These are phyloP conservation scores for Guillardia theta DNA, from an alignment of 78 protist species.

Conservation along the genomic window DNA sequence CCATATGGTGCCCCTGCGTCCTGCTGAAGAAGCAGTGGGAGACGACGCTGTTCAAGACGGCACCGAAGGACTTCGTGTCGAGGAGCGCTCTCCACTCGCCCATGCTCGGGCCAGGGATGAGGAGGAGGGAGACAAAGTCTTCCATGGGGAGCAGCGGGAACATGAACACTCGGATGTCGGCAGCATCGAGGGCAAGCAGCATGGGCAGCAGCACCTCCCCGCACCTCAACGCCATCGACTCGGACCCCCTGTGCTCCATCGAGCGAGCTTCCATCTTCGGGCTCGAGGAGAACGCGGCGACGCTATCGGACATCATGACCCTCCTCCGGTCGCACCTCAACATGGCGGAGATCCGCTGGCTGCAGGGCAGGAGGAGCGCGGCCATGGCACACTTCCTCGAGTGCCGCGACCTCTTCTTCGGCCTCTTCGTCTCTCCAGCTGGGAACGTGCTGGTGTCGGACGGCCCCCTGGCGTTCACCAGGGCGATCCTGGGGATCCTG, in stretches of 20 bases:
- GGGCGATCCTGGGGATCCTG: background rate
- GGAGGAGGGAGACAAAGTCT: no score
- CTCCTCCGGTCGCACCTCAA: background rate
- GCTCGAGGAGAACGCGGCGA: slow-evolving; percentile 6
- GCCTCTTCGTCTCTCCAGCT: background rate
- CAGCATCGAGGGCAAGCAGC: no score
- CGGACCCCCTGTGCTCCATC: background rate
- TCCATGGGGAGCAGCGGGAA: no score
- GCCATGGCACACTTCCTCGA: background rate
- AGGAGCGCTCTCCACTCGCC: no score
- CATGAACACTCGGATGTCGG: no score
- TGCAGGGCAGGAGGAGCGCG: background rate
- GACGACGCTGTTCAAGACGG: background rate
- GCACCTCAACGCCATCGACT: background rate
- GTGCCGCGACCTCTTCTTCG: background rate
- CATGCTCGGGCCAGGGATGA: no score
- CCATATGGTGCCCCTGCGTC: background rate
- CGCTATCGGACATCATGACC: background rate
- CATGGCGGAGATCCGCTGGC: slow-evolving; percentile 8
- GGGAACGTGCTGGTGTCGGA: background rate
- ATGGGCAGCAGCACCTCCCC: background rate
- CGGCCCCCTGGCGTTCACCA: background rate
- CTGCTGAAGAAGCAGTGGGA: background rate
- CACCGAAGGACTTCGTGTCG: background rate
- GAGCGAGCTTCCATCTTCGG: background rate